Conservation (phyloP, 441 rosid species). For the Daphne laureola region DNA sequence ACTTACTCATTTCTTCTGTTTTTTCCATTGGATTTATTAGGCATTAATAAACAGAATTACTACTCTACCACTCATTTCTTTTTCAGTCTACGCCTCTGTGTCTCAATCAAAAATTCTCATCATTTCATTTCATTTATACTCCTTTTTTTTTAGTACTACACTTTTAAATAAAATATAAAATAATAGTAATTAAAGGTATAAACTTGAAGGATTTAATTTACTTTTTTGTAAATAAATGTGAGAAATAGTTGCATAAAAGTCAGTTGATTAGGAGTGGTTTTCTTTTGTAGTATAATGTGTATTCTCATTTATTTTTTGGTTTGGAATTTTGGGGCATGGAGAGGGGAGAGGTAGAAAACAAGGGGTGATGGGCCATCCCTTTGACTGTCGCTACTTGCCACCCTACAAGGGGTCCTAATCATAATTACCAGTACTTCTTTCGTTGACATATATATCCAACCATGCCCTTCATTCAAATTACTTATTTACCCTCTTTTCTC, state of each 20-base stretch:
- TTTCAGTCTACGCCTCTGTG: conserved; percentile 31
- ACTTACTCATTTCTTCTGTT: conserved; percentile 16
- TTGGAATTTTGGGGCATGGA: too few relatives aligned
- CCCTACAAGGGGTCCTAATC: background rate
- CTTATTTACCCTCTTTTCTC: background rate
- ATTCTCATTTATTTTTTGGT: background rate
- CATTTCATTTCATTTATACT: too few relatives aligned
- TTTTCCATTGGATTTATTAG: too few relatives aligned
- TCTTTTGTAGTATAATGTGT: background rate
- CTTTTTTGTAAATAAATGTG: too few relatives aligned
- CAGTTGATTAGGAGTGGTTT: background rate
- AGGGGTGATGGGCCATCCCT: conserved; percentile 18
- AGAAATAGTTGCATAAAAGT: too few relatives aligned
- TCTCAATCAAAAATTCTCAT: conserved; percentile 29
- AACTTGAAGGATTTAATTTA: too few relatives aligned
- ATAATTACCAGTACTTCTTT: background rate
- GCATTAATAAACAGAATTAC: too few relatives aligned
- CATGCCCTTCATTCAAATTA: background rate
- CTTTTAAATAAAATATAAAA: too few relatives aligned
- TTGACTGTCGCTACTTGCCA: conserved; percentile 18
- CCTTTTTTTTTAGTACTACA: too few relatives aligned
- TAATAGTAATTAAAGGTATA: too few relatives aligned
- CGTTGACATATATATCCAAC: background rate
- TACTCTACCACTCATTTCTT: background rate
- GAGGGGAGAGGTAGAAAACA: background rate